These are phyloP conservation scores for Diplodia mutila DNA, from an alignment of 2,329 filamentous ascomycete genomes.

Conservation along the genomic window DNA sequence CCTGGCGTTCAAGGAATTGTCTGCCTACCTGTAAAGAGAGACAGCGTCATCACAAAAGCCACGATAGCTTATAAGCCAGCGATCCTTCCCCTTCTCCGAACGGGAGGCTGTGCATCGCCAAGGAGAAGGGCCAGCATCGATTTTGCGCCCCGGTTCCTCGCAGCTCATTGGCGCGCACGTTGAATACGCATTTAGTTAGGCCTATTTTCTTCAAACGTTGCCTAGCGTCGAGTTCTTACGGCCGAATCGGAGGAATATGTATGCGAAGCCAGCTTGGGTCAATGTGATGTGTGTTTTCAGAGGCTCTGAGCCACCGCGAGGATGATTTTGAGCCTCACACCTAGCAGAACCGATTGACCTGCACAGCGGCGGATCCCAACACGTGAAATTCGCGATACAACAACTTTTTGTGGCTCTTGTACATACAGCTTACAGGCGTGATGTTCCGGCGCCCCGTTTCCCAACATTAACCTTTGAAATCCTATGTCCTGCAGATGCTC, in stretches of 20 bases:
- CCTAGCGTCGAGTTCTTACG: background rate
- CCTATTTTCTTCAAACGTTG: background rate
- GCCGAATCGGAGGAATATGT: conserved; percentile 9
- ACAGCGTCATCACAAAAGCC: background rate
- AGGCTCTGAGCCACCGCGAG: background rate
- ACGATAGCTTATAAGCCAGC: background rate
- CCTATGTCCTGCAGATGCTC: too few relatives aligned
- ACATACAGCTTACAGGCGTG: background rate
- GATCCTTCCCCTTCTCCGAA: background rate
- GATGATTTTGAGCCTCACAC: background rate
- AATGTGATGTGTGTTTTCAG: background rate
- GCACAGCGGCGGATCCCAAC: background rate
- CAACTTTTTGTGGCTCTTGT: background rate
- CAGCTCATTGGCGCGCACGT: background rate
- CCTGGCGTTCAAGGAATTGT: background rate
- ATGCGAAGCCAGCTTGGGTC: background rate
- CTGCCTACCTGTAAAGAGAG: background rate
- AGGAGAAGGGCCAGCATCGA: background rate
- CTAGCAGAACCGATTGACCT: background rate
- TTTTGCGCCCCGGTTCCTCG: background rate
- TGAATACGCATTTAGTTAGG: background rate
- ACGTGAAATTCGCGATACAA: background rate
- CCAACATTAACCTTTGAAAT: too few relatives aligned
- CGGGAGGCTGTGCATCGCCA: background rate
- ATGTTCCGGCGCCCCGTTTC: too few relatives aligned